Percentiles rank a stretch among this genome's conserved stretches.
Conservation (phyloP, 2,329 filamentous ascomycete genomes). For the Incumbomyces lentus region DNA sequence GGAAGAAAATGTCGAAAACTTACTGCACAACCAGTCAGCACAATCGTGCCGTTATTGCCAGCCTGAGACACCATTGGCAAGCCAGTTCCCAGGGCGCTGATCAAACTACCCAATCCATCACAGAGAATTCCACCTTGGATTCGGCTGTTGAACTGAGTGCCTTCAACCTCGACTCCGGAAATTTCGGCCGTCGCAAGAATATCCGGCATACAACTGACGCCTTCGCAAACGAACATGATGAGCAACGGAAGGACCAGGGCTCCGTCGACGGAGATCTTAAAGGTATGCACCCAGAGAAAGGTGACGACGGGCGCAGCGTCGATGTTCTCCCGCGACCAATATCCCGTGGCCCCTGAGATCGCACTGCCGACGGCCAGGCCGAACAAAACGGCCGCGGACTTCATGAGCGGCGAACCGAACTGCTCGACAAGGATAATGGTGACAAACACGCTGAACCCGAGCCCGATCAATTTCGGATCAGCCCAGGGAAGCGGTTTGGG, state of each 20-base stretch:
- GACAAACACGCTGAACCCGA: slow-evolving; percentile 70
- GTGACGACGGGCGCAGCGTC: slow-evolving; percentile 59
- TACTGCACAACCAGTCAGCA: slow-evolving; percentile 63
- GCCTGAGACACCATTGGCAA: slow-evolving; percentile 73
- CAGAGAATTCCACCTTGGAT: slow-evolving; percentile 72
- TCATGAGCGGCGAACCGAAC: slow-evolving; percentile 76
- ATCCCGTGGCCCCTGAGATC: slow-evolving; percentile 66
- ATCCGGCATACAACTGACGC: slow-evolving; percentile 70
- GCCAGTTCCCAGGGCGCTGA: slow-evolving; percentile 68
- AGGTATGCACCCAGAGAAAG: slow-evolving; percentile 72
- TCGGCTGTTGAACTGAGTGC: slow-evolving; percentile 60
- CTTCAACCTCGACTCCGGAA: slow-evolving; percentile 63
- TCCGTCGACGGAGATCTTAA: slow-evolving; percentile 60
- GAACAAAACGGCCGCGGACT: slow-evolving; percentile 64
- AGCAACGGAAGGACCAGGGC: slow-evolving; percentile 64
- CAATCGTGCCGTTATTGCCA: slow-evolving; percentile 78
- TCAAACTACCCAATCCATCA: slow-evolving; percentile 64
- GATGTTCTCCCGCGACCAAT: slow-evolving; percentile 66
- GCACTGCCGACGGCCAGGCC: slow-evolving; percentile 68
- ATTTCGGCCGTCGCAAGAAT: slow-evolving; percentile 76
- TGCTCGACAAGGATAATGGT: slow-evolving; percentile 73
- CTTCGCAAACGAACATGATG: slow-evolving; percentile 60
- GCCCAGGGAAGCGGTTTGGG: slow-evolving; percentile 69
- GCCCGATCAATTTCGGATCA: slow-evolving; percentile 63
- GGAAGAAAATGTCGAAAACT: slow-evolving; percentile 9